Percentiles rank a stretch among this genome's conserved stretches.
These are phyloP conservation scores for Scedosporium boydii DNA, from an alignment of 2,329 filamentous ascomycete species.

Conservation along the genomic window DNA sequence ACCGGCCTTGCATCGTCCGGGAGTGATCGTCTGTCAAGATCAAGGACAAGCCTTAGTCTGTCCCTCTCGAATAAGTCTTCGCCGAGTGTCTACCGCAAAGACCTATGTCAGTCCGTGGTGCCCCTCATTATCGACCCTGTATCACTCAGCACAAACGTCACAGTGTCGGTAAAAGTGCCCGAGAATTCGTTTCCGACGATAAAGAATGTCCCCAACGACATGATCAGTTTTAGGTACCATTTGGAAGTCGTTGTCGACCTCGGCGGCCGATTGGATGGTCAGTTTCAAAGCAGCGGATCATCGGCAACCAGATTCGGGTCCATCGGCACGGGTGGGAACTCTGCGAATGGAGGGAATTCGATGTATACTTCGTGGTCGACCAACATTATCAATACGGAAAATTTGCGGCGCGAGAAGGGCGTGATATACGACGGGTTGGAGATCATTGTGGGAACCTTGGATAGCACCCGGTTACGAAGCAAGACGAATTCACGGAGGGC, in stretches of 20 bases:
- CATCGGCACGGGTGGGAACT: conserved; percentile 15
- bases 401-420: conserved; percentile 77
- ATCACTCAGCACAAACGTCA: conserved; percentile 70
- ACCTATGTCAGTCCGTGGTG: conserved; percentile 79
- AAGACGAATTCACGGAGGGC: conserved; percentile 2
- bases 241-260: conserved; percentile 89
- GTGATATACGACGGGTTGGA: conserved; percentile 85
- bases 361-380: conserved; percentile 42
- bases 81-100: conserved; percentile 90
- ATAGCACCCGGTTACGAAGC: conserved; percentile 42
- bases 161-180: conserved; percentile 74
- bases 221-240: conserved; percentile 93
- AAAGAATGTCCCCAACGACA: conserved; percentile 75
- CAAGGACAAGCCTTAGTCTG: conserved; percentile 26
- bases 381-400: conserved; percentile 78
- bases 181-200: conserved; percentile 92
- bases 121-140: conserved; percentile 80
- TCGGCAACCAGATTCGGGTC: conserved; percentile 30
- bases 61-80: conserved; percentile 80
- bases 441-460: conserved; percentile 74
- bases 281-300: conserved; percentile 55
- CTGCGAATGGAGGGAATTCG: conserved; percentile 30
- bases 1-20: conserved; percentile 52
- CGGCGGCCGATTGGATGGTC: conserved; percentile 73
- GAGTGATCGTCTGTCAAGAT: conserved; percentile 29